These are phyloP conservation scores for Botryotinia calthae DNA, from an alignment of 2,329 filamentous ascomycete genomes.

Conservation along the genomic window DNA sequence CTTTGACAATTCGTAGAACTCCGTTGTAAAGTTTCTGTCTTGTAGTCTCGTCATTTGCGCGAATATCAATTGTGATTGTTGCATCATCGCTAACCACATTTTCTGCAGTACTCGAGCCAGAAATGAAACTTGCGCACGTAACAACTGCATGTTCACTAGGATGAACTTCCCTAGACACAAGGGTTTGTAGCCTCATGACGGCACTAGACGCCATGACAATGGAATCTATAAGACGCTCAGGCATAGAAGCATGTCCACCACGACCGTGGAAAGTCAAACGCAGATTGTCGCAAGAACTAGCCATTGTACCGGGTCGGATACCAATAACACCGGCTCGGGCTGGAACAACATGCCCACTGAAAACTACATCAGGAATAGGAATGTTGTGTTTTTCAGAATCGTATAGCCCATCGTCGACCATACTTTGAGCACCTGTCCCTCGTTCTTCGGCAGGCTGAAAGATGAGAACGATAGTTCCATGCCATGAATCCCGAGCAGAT, in stretches of 20 bases:
- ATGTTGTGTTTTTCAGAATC: conserved; percentile 40
- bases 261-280: conserved; percentile 42
- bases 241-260: conserved; percentile 44
- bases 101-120: conserved; percentile 41
- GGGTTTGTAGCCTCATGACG: conserved; percentile 42
- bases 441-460: conserved; percentile 69
- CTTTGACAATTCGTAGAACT: conserved; percentile 46
- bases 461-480: conserved; percentile 58
- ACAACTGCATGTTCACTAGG: conserved; percentile 45
- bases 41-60: conserved; percentile 38
- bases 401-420: conserved; percentile 59
- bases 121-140: conserved; percentile 44
- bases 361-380: conserved; percentile 52
- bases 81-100: conserved; percentile 46
- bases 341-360: conserved; percentile 52
- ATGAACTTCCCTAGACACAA: conserved; percentile 41
- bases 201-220: conserved; percentile 44
- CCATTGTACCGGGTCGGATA: conserved; percentile 37
- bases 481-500: conserved; percentile 48
- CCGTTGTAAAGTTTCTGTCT: conserved; percentile 39
- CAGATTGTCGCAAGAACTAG: conserved; percentile 40
- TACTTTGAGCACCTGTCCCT: conserved; percentile 59
- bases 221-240: conserved; percentile 46
- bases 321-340: conserved; percentile 39
- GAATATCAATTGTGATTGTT: conserved; percentile 42